These are phyloP conservation scores for Closterium sp. DNA, from an alignment of 139 green algal species.

Conservation along the genomic window DNA sequence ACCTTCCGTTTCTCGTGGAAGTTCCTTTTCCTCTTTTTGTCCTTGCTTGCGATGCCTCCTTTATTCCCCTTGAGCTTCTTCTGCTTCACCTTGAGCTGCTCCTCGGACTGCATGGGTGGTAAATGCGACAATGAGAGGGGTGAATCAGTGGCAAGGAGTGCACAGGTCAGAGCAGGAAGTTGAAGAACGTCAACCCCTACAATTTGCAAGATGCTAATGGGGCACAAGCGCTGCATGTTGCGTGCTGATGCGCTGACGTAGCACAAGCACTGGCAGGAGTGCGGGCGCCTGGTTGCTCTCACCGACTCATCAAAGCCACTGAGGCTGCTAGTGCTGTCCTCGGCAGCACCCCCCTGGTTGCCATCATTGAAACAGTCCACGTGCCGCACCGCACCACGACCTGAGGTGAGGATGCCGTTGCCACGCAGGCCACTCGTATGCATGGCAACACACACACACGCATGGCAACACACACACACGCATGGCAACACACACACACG, in stretches of 20 bases:
- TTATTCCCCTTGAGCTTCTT: not conserved
- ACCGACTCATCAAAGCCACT: not conserved
- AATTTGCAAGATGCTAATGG: no score
- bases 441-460: no score
- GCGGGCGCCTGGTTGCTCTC: not conserved
- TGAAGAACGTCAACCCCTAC: no score
- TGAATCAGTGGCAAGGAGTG: no score
- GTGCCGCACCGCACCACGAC: not conserved
- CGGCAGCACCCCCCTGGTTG: not conserved
- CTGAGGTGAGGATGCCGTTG: not conserved
- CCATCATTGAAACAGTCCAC: not conserved
- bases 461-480: no score
- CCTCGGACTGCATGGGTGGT: not conserved
- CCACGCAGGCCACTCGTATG: no score
- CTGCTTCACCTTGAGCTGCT: not conserved
- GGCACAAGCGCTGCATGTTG: no score
- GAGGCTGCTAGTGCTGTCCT: not conserved
- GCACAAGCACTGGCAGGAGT: no score
- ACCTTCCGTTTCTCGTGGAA: not conserved
- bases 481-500: no score
- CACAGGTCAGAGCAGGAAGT: not conserved
- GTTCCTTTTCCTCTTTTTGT: not conserved
- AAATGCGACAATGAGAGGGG: no score
- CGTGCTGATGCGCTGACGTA: not conserved
- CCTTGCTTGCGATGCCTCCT: not conserved